Base-by-base conservation (phyloP, 2,329 filamentous ascomycete genomes). In the Xylaria sp. region DNA sequence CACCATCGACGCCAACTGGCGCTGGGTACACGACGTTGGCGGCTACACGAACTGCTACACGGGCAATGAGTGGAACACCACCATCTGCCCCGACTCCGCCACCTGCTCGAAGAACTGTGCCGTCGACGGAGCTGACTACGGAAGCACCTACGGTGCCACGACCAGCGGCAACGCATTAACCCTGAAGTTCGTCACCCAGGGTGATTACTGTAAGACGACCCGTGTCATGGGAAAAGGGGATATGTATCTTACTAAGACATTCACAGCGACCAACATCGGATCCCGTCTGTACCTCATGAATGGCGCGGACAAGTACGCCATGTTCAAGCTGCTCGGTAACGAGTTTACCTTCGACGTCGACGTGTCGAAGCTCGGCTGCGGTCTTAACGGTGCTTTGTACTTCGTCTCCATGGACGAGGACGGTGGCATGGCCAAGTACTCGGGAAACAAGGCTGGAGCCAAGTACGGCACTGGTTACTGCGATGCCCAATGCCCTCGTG, bases 341-440 rank as follows among this genome's bases (percentile, higher is more conserved):
- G 88, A 91, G 76, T 86, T 91, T 78, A 87, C 86, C 36, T 89
- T 91, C 69, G 88, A 89, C 62, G 88, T 90, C 20, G 88, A 91
- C 75, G 84, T 89, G 57, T 89, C 88, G 56, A 84, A 85, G 71
- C 82, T 90, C n/a, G 73, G 73, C 56, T 91, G 89, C 73, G 89
- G 89, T 66, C 79, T 91, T 68, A 90, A 91, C 78, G 89, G 88
- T 66, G 88, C 88, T 49, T 78, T 90, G 46, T 90, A 90, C 78
- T 82, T 86, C 61, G 81, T 83, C 57, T 79, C 82, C 76, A 89
- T 89, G 87, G 83, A 86, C 58, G 80, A 82, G 36, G 85, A 88
- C 64, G 86, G 86, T 70, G 86, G 86, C 43, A 75, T 82, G 78
- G 75, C 78, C 73, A 83, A 83, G 74, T 84, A 83, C 76, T 60